phyloP scores from a whole-genome alignment of 2,329 filamentous ascomycete species.

The Monilinia polystroma region DNA sequence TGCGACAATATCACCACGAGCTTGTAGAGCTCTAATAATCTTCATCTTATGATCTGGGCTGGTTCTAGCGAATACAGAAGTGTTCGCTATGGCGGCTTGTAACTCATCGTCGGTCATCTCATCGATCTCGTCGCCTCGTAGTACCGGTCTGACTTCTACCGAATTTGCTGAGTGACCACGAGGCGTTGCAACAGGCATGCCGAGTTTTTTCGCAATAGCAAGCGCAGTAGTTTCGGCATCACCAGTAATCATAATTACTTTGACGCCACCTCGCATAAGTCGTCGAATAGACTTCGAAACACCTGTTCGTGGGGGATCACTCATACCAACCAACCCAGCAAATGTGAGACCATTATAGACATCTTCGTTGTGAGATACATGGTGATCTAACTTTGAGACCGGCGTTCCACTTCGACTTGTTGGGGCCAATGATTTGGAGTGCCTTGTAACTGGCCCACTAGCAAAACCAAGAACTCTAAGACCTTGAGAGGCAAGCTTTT shows the following conservation, averaged over 20 bases:
- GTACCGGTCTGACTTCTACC: conserved; percentile 66
- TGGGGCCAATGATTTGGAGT: conserved; percentile 43
- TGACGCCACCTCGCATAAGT: conserved; percentile 90
- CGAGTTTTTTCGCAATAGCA: conserved; percentile 91
- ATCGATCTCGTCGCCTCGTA: conserved; percentile 91
- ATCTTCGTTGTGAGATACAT: conserved; percentile 59
- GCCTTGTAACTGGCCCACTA: conserved; percentile 67
- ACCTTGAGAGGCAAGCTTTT: conserved; percentile 83
- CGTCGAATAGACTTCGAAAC: conserved; percentile 86
- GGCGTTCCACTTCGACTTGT: conserved; percentile 53
- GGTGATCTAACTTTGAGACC: conserved; percentile 39
- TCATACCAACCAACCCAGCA: conserved; percentile 94
- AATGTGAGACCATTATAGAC: conserved; percentile 82
- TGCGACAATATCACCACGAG: conserved; percentile 91
- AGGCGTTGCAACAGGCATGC: conserved; percentile 72
- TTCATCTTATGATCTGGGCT: conserved; percentile 98
- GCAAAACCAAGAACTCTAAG: conserved; percentile 91
- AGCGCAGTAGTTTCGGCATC: conserved; percentile 93
- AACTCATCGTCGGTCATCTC: conserved; percentile 84
- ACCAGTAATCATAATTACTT: conserved; percentile 98
- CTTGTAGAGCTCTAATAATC: conserved; percentile 87
- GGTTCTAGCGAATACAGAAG: conserved; percentile 92
- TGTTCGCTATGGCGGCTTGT: conserved; percentile 78
- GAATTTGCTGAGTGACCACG: conserved; percentile 54
- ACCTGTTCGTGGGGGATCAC: conserved; percentile 86